Percentiles rank a stretch among this genome's conserved stretches.
These are phyloP conservation scores for Marasmius oreades DNA, from an alignment of 1,284 basidiomycete species.

Conservation along the genomic window DNA sequence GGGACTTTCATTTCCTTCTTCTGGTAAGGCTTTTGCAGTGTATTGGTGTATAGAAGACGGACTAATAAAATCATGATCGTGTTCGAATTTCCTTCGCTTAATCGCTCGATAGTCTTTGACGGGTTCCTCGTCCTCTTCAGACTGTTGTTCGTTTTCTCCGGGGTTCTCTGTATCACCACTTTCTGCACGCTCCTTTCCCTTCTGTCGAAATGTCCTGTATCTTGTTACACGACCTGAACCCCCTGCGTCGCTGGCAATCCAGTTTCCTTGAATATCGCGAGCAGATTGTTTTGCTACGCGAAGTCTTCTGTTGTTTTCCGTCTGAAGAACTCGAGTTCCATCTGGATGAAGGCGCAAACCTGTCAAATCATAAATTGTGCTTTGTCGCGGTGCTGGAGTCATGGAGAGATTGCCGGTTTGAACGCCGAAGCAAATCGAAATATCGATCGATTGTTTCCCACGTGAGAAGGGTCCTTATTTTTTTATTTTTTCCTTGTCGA, in stretches of 20 bases:
- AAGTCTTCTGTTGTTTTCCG: not conserved
- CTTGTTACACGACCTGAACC: conserved; percentile 17
- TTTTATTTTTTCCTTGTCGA: conserved; percentile 15
- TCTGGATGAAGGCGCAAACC: conserved; percentile 47
- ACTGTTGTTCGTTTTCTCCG: conserved; percentile 3
- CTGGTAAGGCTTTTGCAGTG: not conserved
- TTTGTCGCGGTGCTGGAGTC: conserved; percentile 26
- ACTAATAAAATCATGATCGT: conserved; percentile 36
- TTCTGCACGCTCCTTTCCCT: not conserved
- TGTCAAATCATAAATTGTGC: conserved; percentile 46
- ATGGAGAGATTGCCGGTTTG: not conserved
- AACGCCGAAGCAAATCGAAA: not conserved
- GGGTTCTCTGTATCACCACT: conserved; percentile 1
- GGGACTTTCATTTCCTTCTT: not conserved
- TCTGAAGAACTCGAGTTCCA: conserved; percentile 35
- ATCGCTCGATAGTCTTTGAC: conserved; percentile 23
- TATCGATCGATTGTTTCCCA: not conserved
- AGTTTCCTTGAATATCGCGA: conserved; percentile 30
- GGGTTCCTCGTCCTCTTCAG: conserved; percentile 3
- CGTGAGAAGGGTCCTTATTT: not conserved
- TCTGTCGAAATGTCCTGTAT: conserved; percentile 10
- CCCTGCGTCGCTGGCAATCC: conserved; percentile 26
- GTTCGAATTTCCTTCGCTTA: conserved; percentile 35
- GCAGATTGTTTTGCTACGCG: conserved; percentile 24
- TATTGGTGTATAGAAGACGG: conserved; percentile 1